Evolutionary conservation across 306 rosid genomes (phyloP).

Genomic region (Sphenostylis stenocarpa): DNA sequence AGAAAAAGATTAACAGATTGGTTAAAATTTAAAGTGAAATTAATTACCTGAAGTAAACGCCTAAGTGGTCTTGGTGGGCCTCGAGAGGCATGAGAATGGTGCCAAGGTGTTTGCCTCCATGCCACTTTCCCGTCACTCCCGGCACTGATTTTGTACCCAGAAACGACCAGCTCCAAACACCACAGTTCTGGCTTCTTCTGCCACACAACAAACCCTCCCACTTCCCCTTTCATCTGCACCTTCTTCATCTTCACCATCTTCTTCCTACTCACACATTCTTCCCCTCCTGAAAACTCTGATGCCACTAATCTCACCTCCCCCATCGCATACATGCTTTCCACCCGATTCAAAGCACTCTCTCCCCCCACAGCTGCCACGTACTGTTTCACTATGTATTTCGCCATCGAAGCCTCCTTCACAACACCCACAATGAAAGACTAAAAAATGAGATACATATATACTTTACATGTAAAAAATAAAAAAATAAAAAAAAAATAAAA

Average conservation of each 20-base stretch:
- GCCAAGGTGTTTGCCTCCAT: slow-evolving; percentile 99
- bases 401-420: slow-evolving; percentile 78
- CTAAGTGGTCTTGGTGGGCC: slow-evolving; percentile 95
- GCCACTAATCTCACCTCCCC: slow-evolving; percentile 87
- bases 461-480: not conserved
- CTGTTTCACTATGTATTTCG: slow-evolving; percentile 86
- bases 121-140: slow-evolving; percentile 92
- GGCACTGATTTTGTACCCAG: slow-evolving; percentile 85
- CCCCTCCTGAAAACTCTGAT: slow-evolving; percentile 67
- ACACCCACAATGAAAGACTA: not conserved
- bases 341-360: slow-evolving; percentile 56
- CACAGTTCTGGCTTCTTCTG: slow-evolving; percentile 84
- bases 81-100: slow-evolving; percentile 94
- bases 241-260: slow-evolving; percentile 47
- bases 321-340: slow-evolving; percentile 91
- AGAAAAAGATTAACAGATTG: not conserved
- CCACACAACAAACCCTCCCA: slow-evolving; percentile 98
- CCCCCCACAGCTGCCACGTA: slow-evolving; percentile 94
- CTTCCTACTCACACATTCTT: slow-evolving; percentile 35
- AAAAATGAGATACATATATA: not conserved
- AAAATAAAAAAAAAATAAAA: not conserved
- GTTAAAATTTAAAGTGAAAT: not conserved
- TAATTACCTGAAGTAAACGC: slow-evolving; percentile 78
- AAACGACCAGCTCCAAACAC: slow-evolving; percentile 85
- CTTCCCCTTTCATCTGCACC: slow-evolving; percentile 48